Conservation (phyloP, 2,329 filamentous ascomycete species). For the Simplicillium aogashimaense region DNA sequence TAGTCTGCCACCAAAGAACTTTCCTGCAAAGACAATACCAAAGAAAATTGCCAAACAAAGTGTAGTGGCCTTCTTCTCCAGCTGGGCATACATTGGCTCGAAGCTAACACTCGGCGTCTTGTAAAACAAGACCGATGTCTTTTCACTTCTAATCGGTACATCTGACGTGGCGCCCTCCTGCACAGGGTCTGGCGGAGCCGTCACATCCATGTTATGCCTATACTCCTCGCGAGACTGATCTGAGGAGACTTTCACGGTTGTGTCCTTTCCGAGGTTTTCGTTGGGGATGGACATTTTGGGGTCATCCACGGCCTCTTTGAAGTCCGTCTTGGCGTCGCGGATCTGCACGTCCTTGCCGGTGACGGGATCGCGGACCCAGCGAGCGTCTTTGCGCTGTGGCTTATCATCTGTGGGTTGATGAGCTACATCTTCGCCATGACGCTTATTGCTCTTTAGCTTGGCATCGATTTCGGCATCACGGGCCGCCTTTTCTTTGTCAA, state of each 20-base stretch:
- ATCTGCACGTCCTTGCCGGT: conserved; percentile 82
- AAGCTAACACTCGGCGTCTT: conserved; percentile 85
- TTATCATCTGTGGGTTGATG: conserved; percentile 28
- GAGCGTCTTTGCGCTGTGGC: conserved; percentile 41
- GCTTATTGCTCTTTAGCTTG: conserved; percentile 28
- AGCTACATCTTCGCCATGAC: conserved; percentile 25
- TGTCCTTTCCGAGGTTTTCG: conserved; percentile 70
- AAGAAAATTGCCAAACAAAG: conserved; percentile 63
- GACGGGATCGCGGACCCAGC: conserved; percentile 74
- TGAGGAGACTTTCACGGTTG: conserved; percentile 61
- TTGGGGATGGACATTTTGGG: conserved; percentile 81
- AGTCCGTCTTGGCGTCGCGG: conserved; percentile 63
- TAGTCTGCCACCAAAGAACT: conserved; percentile 67
- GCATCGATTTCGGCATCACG: conserved; percentile 65
- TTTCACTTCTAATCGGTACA: conserved; percentile 91
- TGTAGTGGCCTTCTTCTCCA: conserved; percentile 66
- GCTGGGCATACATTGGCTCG: conserved; percentile 70
- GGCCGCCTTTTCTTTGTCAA: conserved; percentile 70
- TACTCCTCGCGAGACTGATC: conserved; percentile 71
- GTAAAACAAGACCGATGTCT: conserved; percentile 93
- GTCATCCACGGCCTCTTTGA: conserved; percentile 60
- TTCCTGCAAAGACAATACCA: conserved; percentile 67
- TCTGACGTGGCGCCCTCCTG: conserved; percentile 77
- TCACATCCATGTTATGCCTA: conserved; percentile 76
- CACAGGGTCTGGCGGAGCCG: conserved; percentile 80